These are phyloP conservation scores for Apostasia ramifera DNA, from an alignment of 106 monocot genomes.

Conservation along the genomic window DNA sequence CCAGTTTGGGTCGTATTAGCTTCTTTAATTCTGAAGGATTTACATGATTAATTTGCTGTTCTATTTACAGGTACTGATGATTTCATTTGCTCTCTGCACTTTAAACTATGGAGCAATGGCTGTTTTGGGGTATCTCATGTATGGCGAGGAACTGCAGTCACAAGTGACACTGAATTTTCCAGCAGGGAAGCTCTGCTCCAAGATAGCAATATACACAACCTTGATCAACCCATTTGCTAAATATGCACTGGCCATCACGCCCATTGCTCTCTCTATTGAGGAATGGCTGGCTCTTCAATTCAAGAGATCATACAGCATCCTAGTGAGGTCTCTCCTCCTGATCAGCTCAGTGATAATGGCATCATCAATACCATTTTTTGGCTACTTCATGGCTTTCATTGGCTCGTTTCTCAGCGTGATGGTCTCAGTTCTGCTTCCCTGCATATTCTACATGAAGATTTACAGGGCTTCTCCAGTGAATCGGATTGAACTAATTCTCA, in stretches of 20 bases:
- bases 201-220: slow-evolving; percentile 59
- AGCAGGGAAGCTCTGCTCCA: slow-evolving; percentile 30
- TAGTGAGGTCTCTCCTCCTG: slow-evolving; percentile 48
- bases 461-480: slow-evolving; percentile 19
- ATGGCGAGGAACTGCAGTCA: slow-evolving; percentile 39
- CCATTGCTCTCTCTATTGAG: slow-evolving; percentile 42
- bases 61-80: slow-evolving; percentile 36
- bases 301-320: slow-evolving; percentile 12
- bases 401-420: slow-evolving; percentile 75
- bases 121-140: slow-evolving; percentile 64
- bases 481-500: slow-evolving; percentile 22
- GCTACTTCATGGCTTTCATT: slow-evolving; percentile 52
- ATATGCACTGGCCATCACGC: slow-evolving; percentile 46
- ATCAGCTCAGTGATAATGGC: slow-evolving; percentile 54
- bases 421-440: slow-evolving; percentile 67
- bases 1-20: not conserved
- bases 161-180: slow-evolving; percentile 72
- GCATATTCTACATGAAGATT: slow-evolving; percentile 73
- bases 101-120: slow-evolving; percentile 52
- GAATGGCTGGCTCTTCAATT: slow-evolving; percentile 11
- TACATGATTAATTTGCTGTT: not conserved
- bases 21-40: not conserved
- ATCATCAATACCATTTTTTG: slow-evolving; percentile 68
- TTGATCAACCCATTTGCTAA: slow-evolving; percentile 63
- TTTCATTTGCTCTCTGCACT: slow-evolving; percentile 47